These are phyloP conservation scores for Golubevia sp. DNA, from an alignment of 1,284 basidiomycete genomes.

Conservation along the genomic window DNA sequence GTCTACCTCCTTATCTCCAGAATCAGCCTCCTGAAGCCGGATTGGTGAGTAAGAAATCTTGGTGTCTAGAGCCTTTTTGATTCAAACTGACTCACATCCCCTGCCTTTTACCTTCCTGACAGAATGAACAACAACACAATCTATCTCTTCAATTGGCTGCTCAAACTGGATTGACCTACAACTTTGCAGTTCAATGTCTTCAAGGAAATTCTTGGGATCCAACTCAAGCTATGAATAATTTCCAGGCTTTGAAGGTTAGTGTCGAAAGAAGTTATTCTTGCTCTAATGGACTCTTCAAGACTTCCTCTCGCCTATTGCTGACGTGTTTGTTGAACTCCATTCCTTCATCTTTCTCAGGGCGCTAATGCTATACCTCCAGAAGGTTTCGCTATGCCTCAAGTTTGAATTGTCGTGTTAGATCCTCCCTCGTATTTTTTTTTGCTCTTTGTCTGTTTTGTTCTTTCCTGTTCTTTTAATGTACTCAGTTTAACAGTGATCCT, in stretches of 20 bases:
- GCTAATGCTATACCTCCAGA: no score
- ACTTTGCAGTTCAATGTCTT: slow-evolving; percentile 61
- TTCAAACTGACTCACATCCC: neutral
- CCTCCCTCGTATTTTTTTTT: no score
- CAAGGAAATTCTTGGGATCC: slow-evolving; percentile 62
- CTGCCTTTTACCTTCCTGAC: neutral
- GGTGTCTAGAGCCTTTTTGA: neutral
- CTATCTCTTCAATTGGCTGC: slow-evolving; percentile 55
- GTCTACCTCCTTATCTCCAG: slow-evolving; percentile 30
- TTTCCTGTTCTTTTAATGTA: no score
- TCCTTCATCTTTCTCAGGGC: no score
- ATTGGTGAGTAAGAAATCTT: slow-evolving; percentile 5
- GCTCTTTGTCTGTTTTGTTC: no score
- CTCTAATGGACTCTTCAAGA: no score
- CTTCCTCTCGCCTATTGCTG: no score
- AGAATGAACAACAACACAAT: slow-evolving; percentile 58
- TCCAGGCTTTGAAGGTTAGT: slow-evolving; percentile 47
- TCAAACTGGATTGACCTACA: slow-evolving; percentile 58
- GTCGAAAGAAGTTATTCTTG: no score
- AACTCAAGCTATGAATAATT: slow-evolving; percentile 50
- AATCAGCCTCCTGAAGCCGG: slow-evolving; percentile 11
- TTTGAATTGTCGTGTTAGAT: no score
- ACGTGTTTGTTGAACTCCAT: no score
- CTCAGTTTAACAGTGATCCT: no score
- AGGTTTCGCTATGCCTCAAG: no score